Evolutionary conservation across 2,329 filamentous ascomycete genomes (phyloP), one percentile per base, ranked within the genome.

Genomic region (Neurospora sp.): DNA sequence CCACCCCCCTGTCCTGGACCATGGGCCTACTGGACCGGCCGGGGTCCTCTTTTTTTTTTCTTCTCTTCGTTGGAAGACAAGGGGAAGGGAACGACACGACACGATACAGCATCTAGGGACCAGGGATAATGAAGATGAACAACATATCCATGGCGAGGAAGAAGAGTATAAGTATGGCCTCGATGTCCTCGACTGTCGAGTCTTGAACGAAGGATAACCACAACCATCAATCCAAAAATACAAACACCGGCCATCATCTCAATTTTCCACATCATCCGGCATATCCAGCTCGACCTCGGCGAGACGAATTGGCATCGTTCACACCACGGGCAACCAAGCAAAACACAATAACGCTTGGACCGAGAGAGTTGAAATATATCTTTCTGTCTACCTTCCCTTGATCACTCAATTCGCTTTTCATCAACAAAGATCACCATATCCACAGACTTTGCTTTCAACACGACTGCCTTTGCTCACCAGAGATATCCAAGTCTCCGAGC

Each of bases 131-230:
- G 8, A 28, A 52, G 19, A 62, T 62, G 52, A 62, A 62, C 28
- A 62, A 33, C 23, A 62, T 62, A 33, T 62, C 15, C 15, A 17
- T 10, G 52, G 66, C 66, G 68, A 69, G 28, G 11, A 28, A 67
- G 19, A 66, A 62, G 72, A 73, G 67, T 73, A 72, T 72, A 70
- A 72, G 68, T 69, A 71, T 58, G 52, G 52, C 40, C 67, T 68
- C 62, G 69, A 67, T 58, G 42, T 66, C 69, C 72, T 67, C 68
- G 46, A 52, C 46, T 52, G 19, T 36, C 40, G 66, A 23, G 28
- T 70, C 68, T 15, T 23, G 33, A 28, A 38, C 43, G 58, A 67
- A 69, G 66, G 28, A 46, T 28, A 67, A 67, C 40, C 68, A 46
- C 62, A 46, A 11, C 7, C 66, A 67, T 13, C 28, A 42, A 43